Percentiles rank a stretch among this genome's conserved stretches.
Conservation (phyloP, 2,329 filamentous ascomycete species). For the Neoscytalidium dimidiatum region DNA sequence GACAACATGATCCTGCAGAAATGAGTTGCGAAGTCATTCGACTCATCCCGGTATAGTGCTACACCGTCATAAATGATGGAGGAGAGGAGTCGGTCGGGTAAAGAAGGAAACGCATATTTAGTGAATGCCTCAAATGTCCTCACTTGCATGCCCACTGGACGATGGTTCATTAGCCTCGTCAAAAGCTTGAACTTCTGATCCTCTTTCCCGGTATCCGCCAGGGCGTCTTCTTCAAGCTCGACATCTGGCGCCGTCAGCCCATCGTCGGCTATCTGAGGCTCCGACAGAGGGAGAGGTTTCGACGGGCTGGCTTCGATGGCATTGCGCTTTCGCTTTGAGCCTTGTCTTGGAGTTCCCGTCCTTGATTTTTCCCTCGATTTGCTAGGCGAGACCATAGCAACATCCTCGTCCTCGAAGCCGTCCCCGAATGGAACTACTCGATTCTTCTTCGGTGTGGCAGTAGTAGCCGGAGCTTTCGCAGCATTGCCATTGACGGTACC, state of each 20-base stretch:
- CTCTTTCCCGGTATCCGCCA: slow-evolving; percentile 39
- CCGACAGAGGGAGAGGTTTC: slow-evolving; percentile 56
- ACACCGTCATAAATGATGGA: slow-evolving; percentile 69
- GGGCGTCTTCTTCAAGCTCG: slow-evolving; percentile 23
- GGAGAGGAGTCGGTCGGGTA: slow-evolving; percentile 62
- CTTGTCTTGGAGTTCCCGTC: slow-evolving; percentile 61
- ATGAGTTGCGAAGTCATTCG: slow-evolving; percentile 60
- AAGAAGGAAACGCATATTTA: slow-evolving; percentile 65
- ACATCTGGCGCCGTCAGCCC: not conserved
- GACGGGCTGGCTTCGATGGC: slow-evolving; percentile 66
- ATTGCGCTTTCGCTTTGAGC: slow-evolving; percentile 67
- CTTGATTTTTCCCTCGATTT: slow-evolving; percentile 51
- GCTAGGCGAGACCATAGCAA: slow-evolving; percentile 57
- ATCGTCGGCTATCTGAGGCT: slow-evolving; percentile 23
- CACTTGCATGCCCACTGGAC: slow-evolving; percentile 55
- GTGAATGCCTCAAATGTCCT: slow-evolving; percentile 69
- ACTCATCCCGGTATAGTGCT: slow-evolving; percentile 50
- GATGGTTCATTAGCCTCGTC: slow-evolving; percentile 66
- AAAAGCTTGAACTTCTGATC: slow-evolving; percentile 49
- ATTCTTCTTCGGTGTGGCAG: slow-evolving; percentile 63
- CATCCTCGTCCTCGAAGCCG: slow-evolving; percentile 73
- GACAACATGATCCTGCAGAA: slow-evolving; percentile 65
- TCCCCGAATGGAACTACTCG: slow-evolving; percentile 65
- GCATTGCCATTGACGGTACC: slow-evolving; percentile 9
- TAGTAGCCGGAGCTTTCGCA: slow-evolving; percentile 25